Evolutionary conservation across 192 early-diverging fungal species (phyloP), one percentile per base, ranked within the genome.

Genomic region (Coemansia sp.): DNA sequence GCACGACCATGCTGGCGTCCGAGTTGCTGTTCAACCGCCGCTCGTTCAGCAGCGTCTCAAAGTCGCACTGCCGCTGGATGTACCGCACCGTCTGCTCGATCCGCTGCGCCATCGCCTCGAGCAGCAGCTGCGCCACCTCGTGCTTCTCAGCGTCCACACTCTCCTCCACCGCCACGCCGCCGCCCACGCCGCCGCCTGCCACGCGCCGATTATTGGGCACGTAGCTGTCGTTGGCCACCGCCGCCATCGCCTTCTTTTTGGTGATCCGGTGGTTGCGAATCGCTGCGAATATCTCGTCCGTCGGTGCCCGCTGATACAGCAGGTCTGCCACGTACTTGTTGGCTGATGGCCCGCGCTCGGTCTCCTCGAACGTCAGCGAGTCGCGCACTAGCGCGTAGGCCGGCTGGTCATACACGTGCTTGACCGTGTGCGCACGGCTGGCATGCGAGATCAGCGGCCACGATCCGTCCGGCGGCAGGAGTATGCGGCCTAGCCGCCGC

Each of bases 361-460:
- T 73, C 57, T 82, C 79, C 43, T 88, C 84, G 47, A 86, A 82
- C 29, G 84, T 88, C 60, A 89, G 85, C 22, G 87, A 85, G 58
- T 88, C 85, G 31, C 88, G 67, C 3, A 90, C 85, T 60, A 87
- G 82, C 41, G 88, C 85, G 46, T 86, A 86, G 68, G 87, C 75
- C 9, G 65, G 64, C 59, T 71, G 70, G 67, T 65, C 68, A 41
- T 73, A 79, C 27, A 79, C 68, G 41, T 71, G 71, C 45, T 75
- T 79, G 39, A 79, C 65, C 25, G 69, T 78, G 39, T 78, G 74
- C 15, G 75, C 66, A 25, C 64, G 40, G 22, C 74, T 77, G 22
- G 89, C 81, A 62, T 90, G 89, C n/a, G 90, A 89, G 25, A 92
- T 90, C 41, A 92, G 68, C 53, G 90, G 90, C 91, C 91, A 92